phyloP scores from a whole-genome alignment of 495 filamentous ascomycete species.

The Tuber magnatum region DNA sequence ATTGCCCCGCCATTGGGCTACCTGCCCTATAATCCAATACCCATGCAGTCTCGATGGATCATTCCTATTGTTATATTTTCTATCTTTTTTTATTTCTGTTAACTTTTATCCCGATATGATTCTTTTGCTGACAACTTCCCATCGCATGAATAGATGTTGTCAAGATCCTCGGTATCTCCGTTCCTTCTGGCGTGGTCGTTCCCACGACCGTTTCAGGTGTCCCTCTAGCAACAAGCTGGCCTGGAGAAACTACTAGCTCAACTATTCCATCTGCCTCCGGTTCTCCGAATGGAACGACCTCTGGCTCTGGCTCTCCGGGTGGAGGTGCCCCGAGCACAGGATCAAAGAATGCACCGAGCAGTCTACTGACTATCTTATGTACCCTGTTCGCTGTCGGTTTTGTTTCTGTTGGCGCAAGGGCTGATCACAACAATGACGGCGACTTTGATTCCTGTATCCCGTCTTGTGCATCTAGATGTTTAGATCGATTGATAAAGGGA shows the following conservation, averaged over 20 bases:
- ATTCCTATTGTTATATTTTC: neutral
- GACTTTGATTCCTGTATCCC: neutral
- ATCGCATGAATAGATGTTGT: conserved; percentile 21
- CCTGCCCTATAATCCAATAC: neutral
- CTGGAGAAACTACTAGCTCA: conserved; percentile 9
- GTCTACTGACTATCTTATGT: conserved; percentile 6
- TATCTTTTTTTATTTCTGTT: neutral
- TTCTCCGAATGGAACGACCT: conserved; percentile 4
- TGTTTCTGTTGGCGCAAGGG: neutral
- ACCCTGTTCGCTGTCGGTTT: neutral
- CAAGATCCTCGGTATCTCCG: conserved; percentile 15
- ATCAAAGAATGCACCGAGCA: conserved; percentile 12
- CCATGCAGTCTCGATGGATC: neutral
- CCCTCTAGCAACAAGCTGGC: conserved; percentile 11
- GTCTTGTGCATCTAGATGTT: neutral
- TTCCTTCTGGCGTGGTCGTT: conserved; percentile 8
- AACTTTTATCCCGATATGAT: neutral
- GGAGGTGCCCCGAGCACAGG: conserved; percentile 1
- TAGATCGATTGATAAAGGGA: neutral
- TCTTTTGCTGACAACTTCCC: conserved; percentile 3
- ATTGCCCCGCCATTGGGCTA: neutral
- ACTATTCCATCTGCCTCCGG: neutral
- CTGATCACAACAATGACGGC: neutral
- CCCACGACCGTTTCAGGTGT: conserved; percentile 14
- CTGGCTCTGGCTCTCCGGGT: neutral